Base-by-base conservation (phyloP, 192 early-diverging fungal species). In the Coemansia sp. region DNA sequence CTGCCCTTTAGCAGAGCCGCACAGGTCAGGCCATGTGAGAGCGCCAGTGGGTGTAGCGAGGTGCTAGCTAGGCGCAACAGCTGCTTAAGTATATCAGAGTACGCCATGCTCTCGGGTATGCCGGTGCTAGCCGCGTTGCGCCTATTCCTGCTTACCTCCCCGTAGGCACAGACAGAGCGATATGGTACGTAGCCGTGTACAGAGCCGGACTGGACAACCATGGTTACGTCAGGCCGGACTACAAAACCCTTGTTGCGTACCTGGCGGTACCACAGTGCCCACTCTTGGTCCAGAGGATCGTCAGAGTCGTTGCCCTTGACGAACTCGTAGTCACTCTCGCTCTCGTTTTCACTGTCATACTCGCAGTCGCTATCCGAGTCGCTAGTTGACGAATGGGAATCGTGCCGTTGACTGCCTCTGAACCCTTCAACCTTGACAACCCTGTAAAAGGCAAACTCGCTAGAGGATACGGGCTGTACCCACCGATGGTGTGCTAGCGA, bases 11-110 rank as follows among this genome's bases (percentile, higher is more conserved):
- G 64, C 36, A 97, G 70, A 0, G 90, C 87, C 1, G 89, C 90
- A 66, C 93, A 93, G 16, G 86, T 85, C 22, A 97, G 81, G 12
- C 87, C 87, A 38, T 92, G 85, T 22, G 87, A 75, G 16, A 86
- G 71, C 0, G 92, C 89, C 27, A 91, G 74, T 13, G 95, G 93
- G 70, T 95, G 91, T 15, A 96, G 84, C 47, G 87, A 88, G 3
- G 93, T 90, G 5, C 85, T 86, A 2, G 91, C 81, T 0, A 94
- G 78, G 24, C 90, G 87, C 34, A 86, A 72, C 8, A 94, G 76
- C 60, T 75, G 81, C 0, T 51, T 42, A 16, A 49, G 46, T 16
- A 72, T 66, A 24, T 41, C 55, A 5, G 65, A 51, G 49, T 84
- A 84, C 1, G 81, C 76, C 51, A 65, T 46, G 11, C 55, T 31